phyloP scores from a whole-genome alignment of 1,284 basidiomycete genomes.

The Chalciporus sp. region DNA sequence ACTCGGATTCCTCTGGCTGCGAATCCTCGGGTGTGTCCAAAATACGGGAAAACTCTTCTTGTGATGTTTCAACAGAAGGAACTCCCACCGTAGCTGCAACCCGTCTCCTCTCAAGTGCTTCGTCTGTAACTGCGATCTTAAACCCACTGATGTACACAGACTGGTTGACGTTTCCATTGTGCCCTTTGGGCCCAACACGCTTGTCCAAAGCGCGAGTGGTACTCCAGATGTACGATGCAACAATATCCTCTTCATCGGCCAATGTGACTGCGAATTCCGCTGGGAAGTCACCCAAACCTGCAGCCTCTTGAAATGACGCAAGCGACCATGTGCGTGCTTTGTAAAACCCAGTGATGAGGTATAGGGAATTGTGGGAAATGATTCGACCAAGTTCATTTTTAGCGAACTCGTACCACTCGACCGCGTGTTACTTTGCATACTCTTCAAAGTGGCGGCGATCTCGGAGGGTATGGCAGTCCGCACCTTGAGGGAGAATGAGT shows the following conservation, averaged over 20 bases:
- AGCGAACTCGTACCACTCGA: neutral
- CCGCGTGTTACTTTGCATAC: neutral
- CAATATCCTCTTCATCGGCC: neutral
- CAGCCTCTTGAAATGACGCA: neutral
- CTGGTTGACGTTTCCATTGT: neutral
- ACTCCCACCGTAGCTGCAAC: neutral
- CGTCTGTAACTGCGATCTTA: neutral
- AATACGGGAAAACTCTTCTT: too few relatives aligned
- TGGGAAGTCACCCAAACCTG: neutral
- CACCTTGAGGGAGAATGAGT: slow-evolving; percentile 5
- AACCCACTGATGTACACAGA: neutral
- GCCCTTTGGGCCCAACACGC: neutral
- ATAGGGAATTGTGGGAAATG: slow-evolving; percentile 9
- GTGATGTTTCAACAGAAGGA: too few relatives aligned
- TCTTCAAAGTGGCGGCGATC: neutral
- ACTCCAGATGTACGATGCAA: slow-evolving; percentile 4
- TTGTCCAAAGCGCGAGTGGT: slow-evolving; percentile 2
- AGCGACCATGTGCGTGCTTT: slow-evolving; percentile 12
- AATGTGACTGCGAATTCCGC: too few relatives aligned
- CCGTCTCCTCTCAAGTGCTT: neutral
- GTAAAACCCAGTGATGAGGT: slow-evolving; percentile 12
- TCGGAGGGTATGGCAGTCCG: neutral
- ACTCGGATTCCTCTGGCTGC: too few relatives aligned
- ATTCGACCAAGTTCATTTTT: neutral
- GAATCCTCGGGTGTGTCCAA: too few relatives aligned